Percentiles rank a stretch among this genome's conserved stretches.
phyloP scores from a whole-genome alignment of 1,139 yeast species.

The Chernovozyma sophiae-reginae region DNA sequence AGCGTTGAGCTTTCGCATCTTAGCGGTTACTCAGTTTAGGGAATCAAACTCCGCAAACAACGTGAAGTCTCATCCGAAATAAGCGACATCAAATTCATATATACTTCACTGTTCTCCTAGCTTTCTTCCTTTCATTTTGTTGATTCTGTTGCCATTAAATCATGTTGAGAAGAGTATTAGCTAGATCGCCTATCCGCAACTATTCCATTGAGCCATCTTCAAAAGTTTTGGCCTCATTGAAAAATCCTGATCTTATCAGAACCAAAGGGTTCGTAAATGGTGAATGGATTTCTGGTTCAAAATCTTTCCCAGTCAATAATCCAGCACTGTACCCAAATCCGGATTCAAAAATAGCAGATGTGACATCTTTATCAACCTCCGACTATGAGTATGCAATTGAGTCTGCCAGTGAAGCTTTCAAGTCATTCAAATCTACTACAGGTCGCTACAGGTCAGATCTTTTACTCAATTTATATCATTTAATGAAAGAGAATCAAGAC shows the following conservation, averaged over 20 bases:
- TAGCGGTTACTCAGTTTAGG: no score
- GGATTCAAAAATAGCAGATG: slow-evolving; percentile 31
- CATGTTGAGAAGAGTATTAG: neutral
- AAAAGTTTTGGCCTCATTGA: slow-evolving; percentile 18
- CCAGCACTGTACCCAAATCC: slow-evolving; percentile 36
- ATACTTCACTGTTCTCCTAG: no score
- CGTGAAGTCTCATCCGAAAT: no score
- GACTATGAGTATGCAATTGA: slow-evolving; percentile 39
- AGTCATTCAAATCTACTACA: slow-evolving; percentile 32
- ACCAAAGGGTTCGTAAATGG: slow-evolving; percentile 45
- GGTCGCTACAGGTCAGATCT: slow-evolving; percentile 38
- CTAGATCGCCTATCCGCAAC: slow-evolving; percentile 2
- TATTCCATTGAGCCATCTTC: slow-evolving; percentile 12
- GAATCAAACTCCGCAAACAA: no score
- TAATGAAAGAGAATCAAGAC: slow-evolving; percentile 61
- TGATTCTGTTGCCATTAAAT: no score
- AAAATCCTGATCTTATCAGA: slow-evolving; percentile 28
- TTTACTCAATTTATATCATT: slow-evolving; percentile 38
- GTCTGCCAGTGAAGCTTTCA: slow-evolving; percentile 35
- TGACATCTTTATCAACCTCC: slow-evolving; percentile 29
- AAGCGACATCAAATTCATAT: no score
- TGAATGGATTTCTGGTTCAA: slow-evolving; percentile 31
- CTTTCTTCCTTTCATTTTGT: no score
- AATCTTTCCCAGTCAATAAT: slow-evolving; percentile 37
- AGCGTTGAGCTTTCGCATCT: no score